phyloP scores from a whole-genome alignment of 345 rosid species.

The Acer saccharum region DNA sequence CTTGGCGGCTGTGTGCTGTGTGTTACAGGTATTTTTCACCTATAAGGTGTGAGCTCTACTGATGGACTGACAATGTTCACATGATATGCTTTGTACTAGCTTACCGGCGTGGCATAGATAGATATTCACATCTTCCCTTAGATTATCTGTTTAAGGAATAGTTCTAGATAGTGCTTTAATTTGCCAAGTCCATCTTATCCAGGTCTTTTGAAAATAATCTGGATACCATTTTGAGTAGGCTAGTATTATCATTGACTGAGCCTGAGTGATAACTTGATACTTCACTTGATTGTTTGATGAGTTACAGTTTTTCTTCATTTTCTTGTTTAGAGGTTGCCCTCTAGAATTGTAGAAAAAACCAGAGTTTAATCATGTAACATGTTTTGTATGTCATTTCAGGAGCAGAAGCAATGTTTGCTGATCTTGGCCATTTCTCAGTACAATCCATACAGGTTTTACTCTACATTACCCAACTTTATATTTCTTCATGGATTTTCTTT shows the following conservation, averaged over 20 bases:
- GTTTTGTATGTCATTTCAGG: slow-evolving; percentile 46
- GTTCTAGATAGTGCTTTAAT: background rate
- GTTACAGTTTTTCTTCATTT: background rate
- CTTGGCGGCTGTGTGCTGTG: slow-evolving; percentile 97
- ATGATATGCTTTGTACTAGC: background rate
- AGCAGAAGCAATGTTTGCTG: slow-evolving; percentile 99
- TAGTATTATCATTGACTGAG: background rate
- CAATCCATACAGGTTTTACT: slow-evolving; percentile 75
- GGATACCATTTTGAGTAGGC: background rate
- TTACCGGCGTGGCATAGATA: background rate
- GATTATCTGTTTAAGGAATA: background rate
- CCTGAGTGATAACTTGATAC: slow-evolving; percentile 1
- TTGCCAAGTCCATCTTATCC: background rate
- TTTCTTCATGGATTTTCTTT: slow-evolving; percentile 3
- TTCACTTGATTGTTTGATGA: background rate
- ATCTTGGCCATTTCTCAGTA: slow-evolving; percentile 95
- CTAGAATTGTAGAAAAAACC: slow-evolving; percentile 4
- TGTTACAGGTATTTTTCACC: slow-evolving; percentile 65
- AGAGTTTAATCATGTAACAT: background rate
- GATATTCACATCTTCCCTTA: slow-evolving; percentile 9
- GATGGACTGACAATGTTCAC: slow-evolving; percentile 8
- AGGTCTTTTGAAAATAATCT: background rate
- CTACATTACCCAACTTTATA: slow-evolving; percentile 5
- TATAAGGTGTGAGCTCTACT: slow-evolving; percentile 2
- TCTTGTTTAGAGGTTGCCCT: background rate